Evolutionary conservation across 176 grass and related monocot genomes (phyloP), one percentile per base, ranked within the genome.

Genomic region (Oryza punctata): DNA sequence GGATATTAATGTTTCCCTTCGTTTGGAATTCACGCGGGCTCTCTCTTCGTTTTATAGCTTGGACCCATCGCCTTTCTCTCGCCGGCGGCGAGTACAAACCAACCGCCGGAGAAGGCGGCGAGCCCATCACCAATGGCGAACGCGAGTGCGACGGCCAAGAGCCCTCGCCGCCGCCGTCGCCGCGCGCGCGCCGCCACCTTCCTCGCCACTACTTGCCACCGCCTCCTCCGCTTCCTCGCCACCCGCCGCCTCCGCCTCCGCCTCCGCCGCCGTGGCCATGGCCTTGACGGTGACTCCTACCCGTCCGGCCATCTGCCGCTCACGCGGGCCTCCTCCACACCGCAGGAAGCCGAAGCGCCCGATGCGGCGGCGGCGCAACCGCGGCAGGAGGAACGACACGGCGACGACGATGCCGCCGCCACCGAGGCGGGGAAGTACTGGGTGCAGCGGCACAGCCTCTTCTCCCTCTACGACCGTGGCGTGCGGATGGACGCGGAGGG

Each of bases 401-500:
- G 45, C 26, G 63, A 73, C 12, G 60, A 9, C 21, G 32, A 65
- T 45, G n/a, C 33, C 45, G 12, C 11, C 72, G 18, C 46, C 10
- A 21, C 43, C 28, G 85, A 47, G 46, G 82, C 88, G 37, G 89
- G 77, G 24, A 91, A 91, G 73, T 94, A 94, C 77, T 94, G 89
- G 92, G 23, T 19, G 10, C 78, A 89, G 63, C 81, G 87, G 16
- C 80, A 88, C 82, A 85, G 63, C 81, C 87, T 94, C 68, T 94
- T 94, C 84, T 85, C 85, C 24, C 81, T 88, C 26, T 94, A 87
- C 78, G 92, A 94, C 77, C 81, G 75, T 23, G 92, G 92, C 78
- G 85, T 94, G 71, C 81, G 78, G 29, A 83, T 94, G 92, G 92
- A 94, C 84, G 78, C 90, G 9, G 89, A 94, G 87, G 87, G 87